Conservation (phyloP, 2,329 filamentous ascomycete genomes). For the Xylaria sp. region DNA sequence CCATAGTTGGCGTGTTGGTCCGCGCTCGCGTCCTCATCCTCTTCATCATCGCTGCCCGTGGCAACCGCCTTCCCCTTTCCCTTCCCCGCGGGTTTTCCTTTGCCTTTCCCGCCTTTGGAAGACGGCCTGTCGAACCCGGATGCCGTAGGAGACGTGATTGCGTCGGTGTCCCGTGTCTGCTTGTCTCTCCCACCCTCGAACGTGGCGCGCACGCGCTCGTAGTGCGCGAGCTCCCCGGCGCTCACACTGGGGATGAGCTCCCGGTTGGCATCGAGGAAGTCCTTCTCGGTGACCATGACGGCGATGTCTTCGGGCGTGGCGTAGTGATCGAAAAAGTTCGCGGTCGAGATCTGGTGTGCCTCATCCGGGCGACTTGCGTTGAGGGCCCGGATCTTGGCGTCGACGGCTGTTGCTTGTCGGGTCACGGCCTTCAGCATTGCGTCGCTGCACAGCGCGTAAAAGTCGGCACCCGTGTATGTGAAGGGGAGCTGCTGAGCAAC, state of each 20-base stretch:
- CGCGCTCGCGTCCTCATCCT: slow-evolving; percentile 47
- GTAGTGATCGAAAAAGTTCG: slow-evolving; percentile 95
- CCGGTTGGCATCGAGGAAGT: slow-evolving; percentile 82
- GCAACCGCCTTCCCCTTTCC: slow-evolving; percentile 52
- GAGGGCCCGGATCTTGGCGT: slow-evolving; percentile 80
- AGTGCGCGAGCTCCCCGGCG: slow-evolving; percentile 89
- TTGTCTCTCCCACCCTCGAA: slow-evolving; percentile 76
- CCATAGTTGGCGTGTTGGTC: slow-evolving; percentile 43
- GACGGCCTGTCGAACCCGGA: slow-evolving; percentile 29
- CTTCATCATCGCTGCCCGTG: slow-evolving; percentile 48
- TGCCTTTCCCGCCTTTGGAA: slow-evolving; percentile 42
- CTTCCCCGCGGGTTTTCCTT: slow-evolving; percentile 53
- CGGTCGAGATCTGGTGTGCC: slow-evolving; percentile 74
- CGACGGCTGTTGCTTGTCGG: slow-evolving; percentile 83
- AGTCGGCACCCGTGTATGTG: slow-evolving; percentile 96
- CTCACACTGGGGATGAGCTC: slow-evolving; percentile 96
- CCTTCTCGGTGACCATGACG: slow-evolving; percentile 88
- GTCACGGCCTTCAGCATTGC: slow-evolving; percentile 99
- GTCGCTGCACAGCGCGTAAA: slow-evolving; percentile 96
- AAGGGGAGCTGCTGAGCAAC: slow-evolving; percentile 85
- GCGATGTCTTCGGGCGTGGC: slow-evolving; percentile 83
- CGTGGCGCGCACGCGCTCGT: slow-evolving; percentile 80
- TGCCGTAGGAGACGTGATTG: slow-evolving; percentile 30
- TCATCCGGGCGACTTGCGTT: slow-evolving; percentile 60
- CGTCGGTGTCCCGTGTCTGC: slow-evolving; percentile 48